Conservation (phyloP, 345 rosid species). For the Rhodomyrtus tomentosa region DNA sequence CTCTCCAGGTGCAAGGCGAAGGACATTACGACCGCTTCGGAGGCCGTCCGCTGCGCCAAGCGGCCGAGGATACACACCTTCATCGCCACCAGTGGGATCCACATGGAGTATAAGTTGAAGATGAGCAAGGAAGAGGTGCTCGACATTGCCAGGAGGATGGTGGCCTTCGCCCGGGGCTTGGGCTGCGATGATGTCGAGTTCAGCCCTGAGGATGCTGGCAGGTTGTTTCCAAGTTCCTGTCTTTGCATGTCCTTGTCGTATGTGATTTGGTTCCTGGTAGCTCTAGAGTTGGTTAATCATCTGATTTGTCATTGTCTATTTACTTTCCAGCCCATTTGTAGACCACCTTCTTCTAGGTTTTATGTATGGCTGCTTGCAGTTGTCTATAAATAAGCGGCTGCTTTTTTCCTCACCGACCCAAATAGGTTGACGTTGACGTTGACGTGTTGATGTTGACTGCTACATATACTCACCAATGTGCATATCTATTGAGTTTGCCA, state of each 20-base stretch:
- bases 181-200: conserved; percentile 92
- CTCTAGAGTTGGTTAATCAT: neutral
- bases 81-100: conserved; percentile 82
- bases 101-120: conserved; percentile 68
- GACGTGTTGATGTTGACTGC: too few relatives aligned
- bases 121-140: conserved; percentile 63
- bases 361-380: neutral
- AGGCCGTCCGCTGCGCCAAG: conserved; percentile 72
- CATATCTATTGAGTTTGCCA: neutral
- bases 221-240: conserved; percentile 18
- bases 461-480: neutral
- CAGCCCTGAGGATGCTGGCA: conserved; percentile 95
- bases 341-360: neutral
- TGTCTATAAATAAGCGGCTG: neutral
- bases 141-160: conserved; percentile 72
- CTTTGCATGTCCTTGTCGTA: neutral
- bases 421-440: too few relatives aligned
- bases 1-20: conserved; percentile 77
- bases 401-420: neutral
- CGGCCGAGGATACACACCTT: conserved; percentile 81
- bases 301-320: neutral
- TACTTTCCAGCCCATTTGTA: neutral
- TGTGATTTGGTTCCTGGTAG: neutral
- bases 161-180: conserved; percentile 59
- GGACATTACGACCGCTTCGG: conserved; percentile 79